Percentiles rank a stretch among this genome's conserved stretches.
These are phyloP conservation scores for Penicillium diatomitis DNA, from an alignment of 495 filamentous ascomycete species.

Conservation along the genomic window DNA sequence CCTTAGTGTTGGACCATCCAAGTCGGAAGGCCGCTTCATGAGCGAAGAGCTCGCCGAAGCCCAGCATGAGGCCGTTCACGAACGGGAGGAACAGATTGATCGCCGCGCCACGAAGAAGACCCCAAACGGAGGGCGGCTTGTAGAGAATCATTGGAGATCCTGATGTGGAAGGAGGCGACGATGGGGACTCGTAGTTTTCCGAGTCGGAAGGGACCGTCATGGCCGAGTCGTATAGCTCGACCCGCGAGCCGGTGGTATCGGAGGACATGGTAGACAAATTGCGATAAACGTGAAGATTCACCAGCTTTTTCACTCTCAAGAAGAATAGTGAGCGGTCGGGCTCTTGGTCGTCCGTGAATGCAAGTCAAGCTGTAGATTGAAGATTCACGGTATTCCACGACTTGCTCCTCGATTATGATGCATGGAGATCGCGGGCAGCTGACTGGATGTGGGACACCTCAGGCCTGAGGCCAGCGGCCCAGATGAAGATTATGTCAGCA, in stretches of 20 bases:
- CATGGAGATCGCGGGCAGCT: not conserved
- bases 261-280: constrained; percentile 29
- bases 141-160: constrained; percentile 80
- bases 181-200: constrained; percentile 68
- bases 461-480: too few relatives aligned
- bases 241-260: constrained; percentile 35
- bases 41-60: constrained; percentile 92
- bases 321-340: not conserved
- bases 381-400: not conserved
- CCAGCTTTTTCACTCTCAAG: not conserved
- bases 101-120: constrained; percentile 74
- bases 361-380: not conserved
- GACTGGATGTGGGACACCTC: too few relatives aligned
- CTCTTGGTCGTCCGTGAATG: too few relatives aligned
- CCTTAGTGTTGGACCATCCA: constrained; percentile 90
- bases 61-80: constrained; percentile 96
- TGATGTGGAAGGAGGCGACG: constrained; percentile 53
- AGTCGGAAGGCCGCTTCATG: constrained; percentile 89
- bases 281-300: not conserved
- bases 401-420: not conserved
- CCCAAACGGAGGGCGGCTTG: constrained; percentile 76
- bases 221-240: constrained; percentile 66
- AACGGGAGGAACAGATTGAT: constrained; percentile 95
- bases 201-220: constrained; percentile 84
- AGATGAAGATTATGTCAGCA: constrained; percentile 4